These are phyloP conservation scores for Boletus rubescentipes DNA, from an alignment of 768 basidiomycete species.

Conservation along the genomic window DNA sequence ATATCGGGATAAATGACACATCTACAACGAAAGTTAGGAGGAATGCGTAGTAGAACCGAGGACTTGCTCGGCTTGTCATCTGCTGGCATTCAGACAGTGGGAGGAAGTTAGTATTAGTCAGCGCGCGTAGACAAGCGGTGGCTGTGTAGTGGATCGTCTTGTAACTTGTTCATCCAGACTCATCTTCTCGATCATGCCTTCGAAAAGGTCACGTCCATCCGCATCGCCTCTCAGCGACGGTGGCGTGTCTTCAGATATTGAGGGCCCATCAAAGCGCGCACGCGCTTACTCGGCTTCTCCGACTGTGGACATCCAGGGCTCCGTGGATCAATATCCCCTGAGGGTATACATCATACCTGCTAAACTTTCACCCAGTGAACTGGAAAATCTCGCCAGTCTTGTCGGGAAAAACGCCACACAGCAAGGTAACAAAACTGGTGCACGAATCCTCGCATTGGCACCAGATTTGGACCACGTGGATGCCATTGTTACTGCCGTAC, in stretches of 20 bases:
- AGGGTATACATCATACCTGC: slow-evolving; percentile 33
- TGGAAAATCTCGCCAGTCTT: slow-evolving; percentile 28
- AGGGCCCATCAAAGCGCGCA: slow-evolving; percentile 13
- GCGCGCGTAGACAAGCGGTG: background rate
- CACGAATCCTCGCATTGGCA: slow-evolving; percentile 36
- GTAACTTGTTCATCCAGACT: too few relatives aligned
- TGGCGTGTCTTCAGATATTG: background rate
- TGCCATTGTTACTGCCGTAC: slow-evolving; percentile 63
- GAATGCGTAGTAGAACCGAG: background rate
- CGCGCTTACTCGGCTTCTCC: slow-evolving; percentile 3
- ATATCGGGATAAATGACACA: background rate
- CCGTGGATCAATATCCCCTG: slow-evolving; percentile 10
- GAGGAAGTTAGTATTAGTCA: too few relatives aligned
- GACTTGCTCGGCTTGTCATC: background rate
- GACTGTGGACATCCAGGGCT: background rate
- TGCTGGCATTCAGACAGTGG: background rate
- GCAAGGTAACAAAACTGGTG: background rate
- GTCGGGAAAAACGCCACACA: slow-evolving; percentile 15
- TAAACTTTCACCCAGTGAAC: slow-evolving; percentile 25
- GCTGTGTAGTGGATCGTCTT: slow-evolving; percentile 2
- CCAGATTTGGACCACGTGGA: slow-evolving; percentile 50
- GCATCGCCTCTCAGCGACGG: background rate
- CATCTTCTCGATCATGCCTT: slow-evolving; percentile 5
- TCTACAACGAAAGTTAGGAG: too few relatives aligned
- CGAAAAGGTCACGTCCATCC: slow-evolving; percentile 12